Conservation (phyloP, 2,329 filamentous ascomycete species). For the Lecanosticta acicola region DNA sequence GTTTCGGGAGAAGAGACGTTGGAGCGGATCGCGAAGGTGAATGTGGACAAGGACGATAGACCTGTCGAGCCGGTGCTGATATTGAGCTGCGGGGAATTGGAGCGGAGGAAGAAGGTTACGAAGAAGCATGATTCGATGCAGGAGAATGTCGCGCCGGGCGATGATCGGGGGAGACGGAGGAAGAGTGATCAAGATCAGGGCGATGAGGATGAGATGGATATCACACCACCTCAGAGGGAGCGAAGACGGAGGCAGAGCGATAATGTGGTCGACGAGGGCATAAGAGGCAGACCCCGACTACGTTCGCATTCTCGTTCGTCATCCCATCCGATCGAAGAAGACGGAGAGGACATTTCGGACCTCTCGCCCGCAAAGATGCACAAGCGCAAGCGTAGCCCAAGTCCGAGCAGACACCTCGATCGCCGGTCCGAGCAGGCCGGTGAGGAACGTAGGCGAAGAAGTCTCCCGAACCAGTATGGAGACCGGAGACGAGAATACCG, state of each 20-base stretch:
- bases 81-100: conserved; percentile 37
- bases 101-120: conserved; percentile 30
- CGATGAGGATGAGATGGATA: conserved; percentile 27
- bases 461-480: conserved; percentile 35
- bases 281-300: conserved; percentile 31
- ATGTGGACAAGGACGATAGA: conserved; percentile 35
- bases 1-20: conserved; percentile 35
- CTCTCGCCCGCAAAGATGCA: conserved; percentile 28
- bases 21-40: conserved; percentile 32
- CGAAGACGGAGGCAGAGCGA: conserved; percentile 32
- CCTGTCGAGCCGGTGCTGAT: conserved; percentile 35
- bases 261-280: conserved; percentile 32
- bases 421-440: conserved; percentile 17
- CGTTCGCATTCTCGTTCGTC: conserved; percentile 28
- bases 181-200: conserved; percentile 20
- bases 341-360: conserved; percentile 15
- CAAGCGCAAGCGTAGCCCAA: conserved; percentile 33
- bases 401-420: conserved; percentile 28
- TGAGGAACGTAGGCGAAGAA: conserved; percentile 32
- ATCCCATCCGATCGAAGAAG: conserved; percentile 29
- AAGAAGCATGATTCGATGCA: conserved; percentile 12
- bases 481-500: conserved; percentile 15
- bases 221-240: conserved; percentile 21
- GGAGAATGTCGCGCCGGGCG: conserved; percentile 6
- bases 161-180: conserved; percentile 26